Evolutionary conservation across 257 asterid species (phyloP), one percentile per base, ranked within the genome.

Genomic region (Anisodus tanguticus): DNA sequence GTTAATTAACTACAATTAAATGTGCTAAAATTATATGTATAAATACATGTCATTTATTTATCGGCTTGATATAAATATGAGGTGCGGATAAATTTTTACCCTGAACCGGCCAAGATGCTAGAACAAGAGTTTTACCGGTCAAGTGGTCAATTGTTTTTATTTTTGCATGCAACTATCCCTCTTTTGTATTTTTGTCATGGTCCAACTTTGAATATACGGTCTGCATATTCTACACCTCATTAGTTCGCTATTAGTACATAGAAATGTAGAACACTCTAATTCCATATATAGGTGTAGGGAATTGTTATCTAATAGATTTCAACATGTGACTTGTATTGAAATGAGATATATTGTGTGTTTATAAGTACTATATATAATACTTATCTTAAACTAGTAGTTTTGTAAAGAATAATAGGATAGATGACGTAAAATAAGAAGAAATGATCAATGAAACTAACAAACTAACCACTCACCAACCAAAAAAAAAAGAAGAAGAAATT

Each of bases 191-290:
- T 71, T 45, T 10, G 54, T 17, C 79, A 45, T n/a, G 9, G 79
- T n/a, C 39, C 58, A 71, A 71, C 80, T 71, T 71, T 45, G 80
- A 72, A 72, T 72, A 72, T 71, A 31, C 9, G 26, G 8, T 64
- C 43, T 1, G 70, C 39, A 63, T 63, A 26, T 26, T 26, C 43
- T 26, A 10, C 8, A 5, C 16, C 41, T 63, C 37, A 22, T 63
- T 57, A 19, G 63, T 22, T 63, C 69, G 6, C 9, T 63, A 17
- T 41, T 3, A 41, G 35, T n/a, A 70, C 35, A 17, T 43, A 45
- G 4, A 43, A n/a, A 70, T 43, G 8, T 41, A 41, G 55, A 47
- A 70, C 2, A 22, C 39, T n/a, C 9, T 58, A 58, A 17, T 19
- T 26, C 0, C 68, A 8, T 62, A n/a, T 57, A 57, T 57, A 2